These are phyloP conservation scores for Ophiostoma pallidulum DNA, from an alignment of 2,329 filamentous ascomycete species.

Conservation along the genomic window DNA sequence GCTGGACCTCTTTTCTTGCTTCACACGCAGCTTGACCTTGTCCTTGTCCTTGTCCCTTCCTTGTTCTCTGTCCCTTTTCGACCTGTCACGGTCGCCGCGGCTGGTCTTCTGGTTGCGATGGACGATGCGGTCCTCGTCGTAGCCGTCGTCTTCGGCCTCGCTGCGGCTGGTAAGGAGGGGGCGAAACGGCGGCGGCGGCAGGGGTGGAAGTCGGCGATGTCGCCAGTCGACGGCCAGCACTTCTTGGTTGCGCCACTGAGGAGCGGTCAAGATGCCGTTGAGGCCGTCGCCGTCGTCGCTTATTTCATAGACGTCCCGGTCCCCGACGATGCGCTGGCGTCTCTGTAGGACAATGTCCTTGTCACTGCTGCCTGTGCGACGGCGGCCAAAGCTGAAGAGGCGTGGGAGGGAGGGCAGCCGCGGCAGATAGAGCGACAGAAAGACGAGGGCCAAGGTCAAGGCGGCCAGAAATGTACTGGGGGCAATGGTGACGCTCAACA, in stretches of 20 bases:
- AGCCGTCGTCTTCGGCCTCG: slow-evolving; percentile 6
- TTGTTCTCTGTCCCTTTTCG: not conserved
- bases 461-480: slow-evolving; percentile 48
- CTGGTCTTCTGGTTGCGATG: slow-evolving; percentile 3
- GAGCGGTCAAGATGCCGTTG: slow-evolving; percentile 2
- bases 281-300: slow-evolving; percentile 13
- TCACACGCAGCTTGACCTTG: not conserved
- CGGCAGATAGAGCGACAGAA: slow-evolving; percentile 40
- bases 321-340: not conserved
- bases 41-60: slow-evolving; percentile 5
- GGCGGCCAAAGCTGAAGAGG: slow-evolving; percentile 18
- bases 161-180: slow-evolving; percentile 4
- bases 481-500: slow-evolving; percentile 49
- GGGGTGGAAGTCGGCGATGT: slow-evolving; percentile 14
- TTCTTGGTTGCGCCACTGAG: not conserved
- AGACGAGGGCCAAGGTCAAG: slow-evolving; percentile 39
- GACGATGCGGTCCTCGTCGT: not conserved
- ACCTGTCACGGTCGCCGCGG: slow-evolving; percentile 3
- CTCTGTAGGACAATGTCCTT: slow-evolving; percentile 5
- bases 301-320: slow-evolving; percentile 5
- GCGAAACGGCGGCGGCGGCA: slow-evolving; percentile 9
- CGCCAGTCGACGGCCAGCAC: slow-evolving; percentile 9
- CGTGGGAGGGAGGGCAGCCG: slow-evolving; percentile 17
- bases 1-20: not conserved
- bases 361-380: slow-evolving; percentile 12